Evolutionary conservation across 2,329 filamentous ascomycete genomes (phyloP), one percentile per base, ranked within the genome.

Genomic region (Apiospora kogelbergensis): DNA sequence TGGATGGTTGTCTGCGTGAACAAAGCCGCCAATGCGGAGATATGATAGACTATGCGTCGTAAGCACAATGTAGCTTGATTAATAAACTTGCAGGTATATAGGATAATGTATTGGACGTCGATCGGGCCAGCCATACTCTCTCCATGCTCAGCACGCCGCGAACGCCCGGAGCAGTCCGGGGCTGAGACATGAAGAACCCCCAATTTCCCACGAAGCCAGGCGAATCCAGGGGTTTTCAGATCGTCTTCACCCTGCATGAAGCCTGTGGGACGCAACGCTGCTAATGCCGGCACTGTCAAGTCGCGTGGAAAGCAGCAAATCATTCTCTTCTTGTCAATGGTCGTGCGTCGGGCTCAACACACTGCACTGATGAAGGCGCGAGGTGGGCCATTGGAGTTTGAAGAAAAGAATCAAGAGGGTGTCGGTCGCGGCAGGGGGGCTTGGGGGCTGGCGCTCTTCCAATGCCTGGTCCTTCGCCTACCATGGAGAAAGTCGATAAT

Each of bases 221-320:
- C 4, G 30, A 7, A n/a, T 60, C 20, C 20, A 60, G 53, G 53
- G 53, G 30, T 37, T 60, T n/a, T 33, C 30, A 9, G 53, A 22
- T 60, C 20, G 53, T 30, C 33, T 60, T 60, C 53, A 60, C 53
- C 53, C 30, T 60, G 53, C 53, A 60, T 60, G 53, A 60, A 60
- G 53, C 17, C 53, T 37, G 17, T 60, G 53, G 53, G 30, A 60
- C 30, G 53, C 53, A 37, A 60, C 53, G 53, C 26, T 60, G 53
- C 53, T 60, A 60, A 60, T 60, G 53, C 53, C 53, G 53, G 53
- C 30, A 60, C 30, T 60, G 30, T 37, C 3, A 60, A 60, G 17
- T 37, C 53, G 53, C 30, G 30, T 60, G 53, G 53, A 30, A 30
- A 9, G 30, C 53, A 37, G 30, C 53, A 60, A 60, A 60, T 22